Conservation (phyloP, 2,329 filamentous ascomycete species). For the Mariannaea sp. region DNA sequence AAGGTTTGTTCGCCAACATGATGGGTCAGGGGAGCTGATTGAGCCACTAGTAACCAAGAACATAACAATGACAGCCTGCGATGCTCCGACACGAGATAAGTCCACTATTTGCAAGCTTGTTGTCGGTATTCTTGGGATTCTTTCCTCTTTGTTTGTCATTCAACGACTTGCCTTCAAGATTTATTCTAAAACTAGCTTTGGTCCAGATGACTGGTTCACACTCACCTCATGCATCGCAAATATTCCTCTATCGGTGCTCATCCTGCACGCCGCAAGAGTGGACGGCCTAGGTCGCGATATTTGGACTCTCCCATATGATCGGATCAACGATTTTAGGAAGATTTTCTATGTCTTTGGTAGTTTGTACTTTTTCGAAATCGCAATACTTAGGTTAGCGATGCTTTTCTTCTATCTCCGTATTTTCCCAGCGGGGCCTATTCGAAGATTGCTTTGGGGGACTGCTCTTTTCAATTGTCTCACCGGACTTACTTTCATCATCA, state of each 20-base stretch:
- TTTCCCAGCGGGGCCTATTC: conserved; percentile 42
- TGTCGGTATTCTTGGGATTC: conserved; percentile 31
- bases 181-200: too few species aligned
- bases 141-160: conserved; percentile 42
- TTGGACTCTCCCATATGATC: conserved; percentile 37
- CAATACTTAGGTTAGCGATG: conserved; percentile 47
- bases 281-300: conserved; percentile 42
- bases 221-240: too few species aligned
- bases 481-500: conserved; percentile 41
- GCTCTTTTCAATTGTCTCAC: conserved; percentile 40
- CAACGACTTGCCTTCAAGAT: conserved; percentile 41
- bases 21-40: too few species aligned
- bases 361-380: conserved; percentile 46
- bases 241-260: too few species aligned
- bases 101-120: conserved; percentile 15
- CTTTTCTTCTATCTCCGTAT: conserved; percentile 50
- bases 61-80: conserved; percentile 26
- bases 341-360: conserved; percentile 44
- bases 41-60: conserved; percentile 10
- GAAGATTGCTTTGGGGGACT: conserved; percentile 41
- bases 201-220: too few species aligned
- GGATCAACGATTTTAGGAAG: conserved; percentile 32
- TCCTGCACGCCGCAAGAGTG: conserved; percentile 15
- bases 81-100: conserved; percentile 18
- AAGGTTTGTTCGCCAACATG: too few species aligned